Conservation (phyloP, 73 alveolate species). For the Paramecium tetraurelia region DNA sequence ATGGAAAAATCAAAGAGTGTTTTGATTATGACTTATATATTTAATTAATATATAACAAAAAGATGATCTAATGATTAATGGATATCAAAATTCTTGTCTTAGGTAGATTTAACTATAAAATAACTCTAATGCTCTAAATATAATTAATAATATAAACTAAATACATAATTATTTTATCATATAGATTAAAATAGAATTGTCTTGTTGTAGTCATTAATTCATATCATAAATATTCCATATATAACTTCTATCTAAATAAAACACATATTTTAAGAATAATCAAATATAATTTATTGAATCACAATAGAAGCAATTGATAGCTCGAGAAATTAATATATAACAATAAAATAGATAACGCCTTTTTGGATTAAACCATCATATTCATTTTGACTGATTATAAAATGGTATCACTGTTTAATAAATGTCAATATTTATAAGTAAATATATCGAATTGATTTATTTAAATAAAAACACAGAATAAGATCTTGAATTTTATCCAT, state of each 20-base stretch:
- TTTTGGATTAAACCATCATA: too few relatives aligned
- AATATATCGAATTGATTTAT: slow-evolving; percentile 35
- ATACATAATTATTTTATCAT: too few relatives aligned
- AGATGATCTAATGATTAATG: neutral
- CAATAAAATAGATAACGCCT: too few relatives aligned
- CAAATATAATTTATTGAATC: neutral
- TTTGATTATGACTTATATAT: neutral
- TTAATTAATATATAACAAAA: neutral
- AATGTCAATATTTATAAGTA: neutral
- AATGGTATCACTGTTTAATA: neutral
- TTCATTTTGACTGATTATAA: too few relatives aligned
- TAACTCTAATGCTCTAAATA: neutral
- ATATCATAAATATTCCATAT: slow-evolving; percentile 25
- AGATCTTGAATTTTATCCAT: too few relatives aligned
- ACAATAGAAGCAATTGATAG: neutral
- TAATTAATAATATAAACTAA: too few relatives aligned
- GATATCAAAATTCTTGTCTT: neutral
- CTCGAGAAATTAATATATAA: too few relatives aligned
- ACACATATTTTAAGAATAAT: neutral
- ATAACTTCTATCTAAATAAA: neutral
- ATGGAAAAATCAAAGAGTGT: slow-evolving; percentile 10
- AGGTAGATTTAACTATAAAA: neutral
- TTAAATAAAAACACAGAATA: too few relatives aligned
- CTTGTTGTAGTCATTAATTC: slow-evolving; percentile 12
- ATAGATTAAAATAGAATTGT: slow-evolving; percentile 15